Conservation (phyloP, 495 filamentous ascomycete genomes). For the Penicillium bialowiezense region DNA sequence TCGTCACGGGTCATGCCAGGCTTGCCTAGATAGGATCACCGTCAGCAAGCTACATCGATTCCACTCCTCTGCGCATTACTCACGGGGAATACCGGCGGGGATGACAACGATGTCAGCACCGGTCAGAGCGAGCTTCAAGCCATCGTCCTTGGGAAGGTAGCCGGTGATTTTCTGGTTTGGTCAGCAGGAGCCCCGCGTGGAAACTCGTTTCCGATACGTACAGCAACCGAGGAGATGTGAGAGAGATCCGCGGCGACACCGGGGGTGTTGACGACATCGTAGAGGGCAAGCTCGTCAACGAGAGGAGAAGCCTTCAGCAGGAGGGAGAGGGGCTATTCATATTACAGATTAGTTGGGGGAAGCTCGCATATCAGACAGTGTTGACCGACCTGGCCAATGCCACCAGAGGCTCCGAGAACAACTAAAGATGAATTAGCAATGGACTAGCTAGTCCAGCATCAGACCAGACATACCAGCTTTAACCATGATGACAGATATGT, state of each 20-base stretch:
- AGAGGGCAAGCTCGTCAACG: slow-evolving; percentile 87
- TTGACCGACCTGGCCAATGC: slow-evolving; percentile 85
- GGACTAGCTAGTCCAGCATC: neutral
- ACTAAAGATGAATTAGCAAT: slow-evolving; percentile 45
- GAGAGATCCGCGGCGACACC: slow-evolving; percentile 94
- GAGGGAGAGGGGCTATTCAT: slow-evolving; percentile 81
- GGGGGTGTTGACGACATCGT: slow-evolving; percentile 98
- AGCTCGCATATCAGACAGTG: neutral
- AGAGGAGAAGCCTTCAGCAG: slow-evolving; percentile 84
- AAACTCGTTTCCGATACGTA: slow-evolving; percentile 44
- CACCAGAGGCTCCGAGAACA: slow-evolving; percentile 94
- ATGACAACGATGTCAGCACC: slow-evolving; percentile 95
- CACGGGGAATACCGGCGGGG: slow-evolving; percentile 95
- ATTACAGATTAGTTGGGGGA: slow-evolving; percentile 11
- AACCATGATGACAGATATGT: slow-evolving; percentile 63
- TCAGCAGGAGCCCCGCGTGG: slow-evolving; percentile 13
- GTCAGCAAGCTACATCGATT: slow-evolving; percentile 5
- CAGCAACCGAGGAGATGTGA: slow-evolving; percentile 91
- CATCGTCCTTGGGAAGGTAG: slow-evolving; percentile 86
- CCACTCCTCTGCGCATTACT: slow-evolving; percentile 32
- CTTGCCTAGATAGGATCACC: slow-evolving; percentile 63
- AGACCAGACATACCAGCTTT: slow-evolving; percentile 67
- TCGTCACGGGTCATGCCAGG: slow-evolving; percentile 99
- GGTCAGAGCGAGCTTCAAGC: slow-evolving; percentile 80
- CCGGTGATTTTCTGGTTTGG: slow-evolving; percentile 77